These are phyloP conservation scores for Lentinula boryana DNA, from an alignment of 768 basidiomycete species.

Conservation along the genomic window DNA sequence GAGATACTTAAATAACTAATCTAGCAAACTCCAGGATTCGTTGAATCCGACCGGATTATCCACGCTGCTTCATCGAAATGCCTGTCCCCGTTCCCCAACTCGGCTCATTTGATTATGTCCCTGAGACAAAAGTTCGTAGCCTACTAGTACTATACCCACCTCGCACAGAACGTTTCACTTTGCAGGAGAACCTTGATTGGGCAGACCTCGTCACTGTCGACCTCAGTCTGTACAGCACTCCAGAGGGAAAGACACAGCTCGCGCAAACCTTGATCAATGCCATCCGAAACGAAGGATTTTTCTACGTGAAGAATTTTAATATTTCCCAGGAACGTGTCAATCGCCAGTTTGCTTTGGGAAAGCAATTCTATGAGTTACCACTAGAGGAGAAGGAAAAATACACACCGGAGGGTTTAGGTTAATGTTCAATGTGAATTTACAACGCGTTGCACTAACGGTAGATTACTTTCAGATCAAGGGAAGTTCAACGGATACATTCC, in stretches of 20 bases:
- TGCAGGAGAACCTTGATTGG: slow-evolving; percentile 41
- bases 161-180: not conserved
- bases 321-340: slow-evolving; percentile 42
- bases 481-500: slow-evolving; percentile 39
- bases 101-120: slow-evolving; percentile 31
- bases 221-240: slow-evolving; percentile 30
- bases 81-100: slow-evolving; percentile 31
- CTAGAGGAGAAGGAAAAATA: slow-evolving; percentile 44
- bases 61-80: not conserved
- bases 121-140: slow-evolving; percentile 29
- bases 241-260: slow-evolving; percentile 35
- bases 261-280: slow-evolving; percentile 36
- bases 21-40: not conserved
- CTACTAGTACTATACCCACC: not conserved
- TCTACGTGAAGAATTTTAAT: slow-evolving; percentile 47
- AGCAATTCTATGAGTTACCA: slow-evolving; percentile 42
- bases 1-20: not conserved
- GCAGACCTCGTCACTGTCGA: slow-evolving; percentile 44
- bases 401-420: slow-evolving; percentile 28
- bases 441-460: not conserved
- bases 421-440: not conserved
- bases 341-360: slow-evolving; percentile 41
- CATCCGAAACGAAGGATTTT: slow-evolving; percentile 42
- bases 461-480: slow-evolving; percentile 23
- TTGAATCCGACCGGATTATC: not conserved